phyloP scores from a whole-genome alignment of 2,329 filamentous ascomycete species.

The Stachybotrys echinatus region DNA sequence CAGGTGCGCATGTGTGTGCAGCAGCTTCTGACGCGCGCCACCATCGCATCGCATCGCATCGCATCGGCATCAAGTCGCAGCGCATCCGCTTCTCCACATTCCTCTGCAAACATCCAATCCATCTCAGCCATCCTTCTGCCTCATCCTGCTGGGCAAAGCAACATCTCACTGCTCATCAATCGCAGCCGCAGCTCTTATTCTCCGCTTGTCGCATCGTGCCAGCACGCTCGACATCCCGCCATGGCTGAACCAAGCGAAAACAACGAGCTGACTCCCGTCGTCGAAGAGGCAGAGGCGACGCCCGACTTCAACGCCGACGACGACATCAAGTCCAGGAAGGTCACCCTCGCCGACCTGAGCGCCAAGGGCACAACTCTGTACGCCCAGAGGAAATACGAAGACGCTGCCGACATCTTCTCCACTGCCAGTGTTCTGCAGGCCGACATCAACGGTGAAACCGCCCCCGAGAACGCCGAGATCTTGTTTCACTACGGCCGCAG shows the following conservation, averaged over 20 bases:
- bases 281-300: neutral
- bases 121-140: too few species aligned
- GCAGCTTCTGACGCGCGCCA: too few species aligned
- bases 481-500: conserved; percentile 92
- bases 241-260: neutral
- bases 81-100: neutral
- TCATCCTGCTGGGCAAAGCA: neutral
- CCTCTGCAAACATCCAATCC: neutral
- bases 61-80: neutral
- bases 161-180: too few species aligned
- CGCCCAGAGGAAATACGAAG: conserved; percentile 80
- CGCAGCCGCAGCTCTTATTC: too few species aligned
- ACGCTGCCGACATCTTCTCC: conserved; percentile 82
- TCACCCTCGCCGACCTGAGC: conserved; percentile 70
- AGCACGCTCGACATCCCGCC: neutral
- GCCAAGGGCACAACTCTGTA: conserved; percentile 81
- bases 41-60: neutral
- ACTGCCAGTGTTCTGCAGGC: conserved; percentile 86
- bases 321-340: conserved; percentile 46
- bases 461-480: conserved; percentile 84
- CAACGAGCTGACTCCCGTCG: neutral
- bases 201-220: too few species aligned
- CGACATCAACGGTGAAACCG: conserved; percentile 87
- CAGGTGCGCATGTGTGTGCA: neutral
- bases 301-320: conserved; percentile 28